These are phyloP conservation scores for Fusarium euwallaceae DNA, from an alignment of 2,329 filamentous ascomycete species.

Conservation along the genomic window DNA sequence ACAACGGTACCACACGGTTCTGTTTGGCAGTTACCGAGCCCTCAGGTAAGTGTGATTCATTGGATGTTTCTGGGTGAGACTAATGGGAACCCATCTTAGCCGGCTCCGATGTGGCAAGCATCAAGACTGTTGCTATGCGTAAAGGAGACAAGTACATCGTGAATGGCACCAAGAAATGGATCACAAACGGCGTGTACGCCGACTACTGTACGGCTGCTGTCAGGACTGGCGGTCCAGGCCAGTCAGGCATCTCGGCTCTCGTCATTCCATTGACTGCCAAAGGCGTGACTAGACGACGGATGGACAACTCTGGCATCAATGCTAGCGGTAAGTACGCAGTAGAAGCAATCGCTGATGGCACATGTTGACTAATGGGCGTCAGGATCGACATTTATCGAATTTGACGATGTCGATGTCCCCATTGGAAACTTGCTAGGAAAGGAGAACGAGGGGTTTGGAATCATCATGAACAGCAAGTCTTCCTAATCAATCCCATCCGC, in stretches of 20 bases:
- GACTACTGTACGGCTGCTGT: constrained; percentile 36
- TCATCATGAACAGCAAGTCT: constrained; percentile 30
- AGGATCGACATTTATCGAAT: constrained; percentile 33
- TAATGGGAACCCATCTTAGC: constrained; percentile 4
- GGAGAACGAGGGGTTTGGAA: constrained; percentile 30
- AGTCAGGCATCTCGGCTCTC: constrained; percentile 19
- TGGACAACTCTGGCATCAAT: constrained; percentile 26
- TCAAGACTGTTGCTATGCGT: constrained; percentile 19
- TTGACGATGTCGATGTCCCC: constrained; percentile 30
- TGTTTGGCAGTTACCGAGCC: constrained; percentile 41
- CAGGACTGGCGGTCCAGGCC: constrained; percentile 22
- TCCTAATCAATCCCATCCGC: neutral
- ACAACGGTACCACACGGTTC: constrained; percentile 26
- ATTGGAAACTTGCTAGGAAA: constrained; percentile 23
- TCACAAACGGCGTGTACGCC: constrained; percentile 28
- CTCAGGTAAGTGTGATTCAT: neutral
- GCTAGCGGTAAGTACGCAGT: constrained; percentile 19
- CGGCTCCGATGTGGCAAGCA: constrained; percentile 34
- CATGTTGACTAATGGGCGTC: neutral
- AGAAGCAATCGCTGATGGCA: accelerated
- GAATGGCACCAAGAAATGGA: constrained; percentile 35
- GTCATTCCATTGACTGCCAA: constrained; percentile 17
- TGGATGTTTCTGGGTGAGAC: neutral
- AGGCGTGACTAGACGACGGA: constrained; percentile 21
- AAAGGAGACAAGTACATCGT: constrained; percentile 28